Percentiles rank a stretch among this genome's conserved stretches.
Evolutionary conservation across 2,329 filamentous ascomycete species (phyloP).

Genomic region (Metarhizium guizhouense): DNA sequence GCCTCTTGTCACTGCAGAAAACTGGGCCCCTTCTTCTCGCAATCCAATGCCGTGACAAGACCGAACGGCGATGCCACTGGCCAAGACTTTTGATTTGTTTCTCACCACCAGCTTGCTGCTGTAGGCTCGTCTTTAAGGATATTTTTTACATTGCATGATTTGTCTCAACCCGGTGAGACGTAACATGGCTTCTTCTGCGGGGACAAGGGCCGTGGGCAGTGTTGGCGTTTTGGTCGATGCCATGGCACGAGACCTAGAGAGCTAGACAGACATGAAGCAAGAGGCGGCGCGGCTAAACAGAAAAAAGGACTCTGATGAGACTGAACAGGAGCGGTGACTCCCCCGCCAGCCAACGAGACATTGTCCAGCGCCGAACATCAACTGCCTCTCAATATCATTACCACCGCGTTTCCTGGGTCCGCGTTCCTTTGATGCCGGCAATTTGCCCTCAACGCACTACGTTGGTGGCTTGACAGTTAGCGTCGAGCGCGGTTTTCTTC

Average conservation of each 20-base stretch:
- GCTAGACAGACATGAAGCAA: not conserved
- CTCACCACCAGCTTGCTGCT: not conserved
- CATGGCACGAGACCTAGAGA: too few relatives aligned
- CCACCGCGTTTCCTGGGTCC: not conserved
- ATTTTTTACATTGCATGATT: slow-evolving; percentile 1
- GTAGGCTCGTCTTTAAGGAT: not conserved
- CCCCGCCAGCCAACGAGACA: not conserved
- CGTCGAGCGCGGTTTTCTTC: not conserved
- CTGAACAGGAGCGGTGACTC: not conserved
- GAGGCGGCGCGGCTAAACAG: not conserved
- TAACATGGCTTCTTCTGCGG: not conserved
- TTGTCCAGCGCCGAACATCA: not conserved
- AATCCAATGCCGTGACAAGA: not conserved
- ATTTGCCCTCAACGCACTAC: not conserved
- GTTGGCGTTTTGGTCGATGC: too few relatives aligned
- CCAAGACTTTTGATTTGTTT: not conserved
- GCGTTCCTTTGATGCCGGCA: not conserved
- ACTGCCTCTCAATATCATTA: not conserved
- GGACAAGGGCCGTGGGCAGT: not conserved
- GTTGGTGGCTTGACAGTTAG: not conserved
- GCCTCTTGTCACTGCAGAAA: not conserved
- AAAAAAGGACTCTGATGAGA: not conserved
- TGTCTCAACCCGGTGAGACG: slow-evolving; percentile 1
- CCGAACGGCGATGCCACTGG: not conserved
- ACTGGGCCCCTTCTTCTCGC: not conserved